Evolutionary conservation across 2,329 filamentous ascomycete genomes (phyloP).

Genomic region (Biscogniauxia mediterranea): DNA sequence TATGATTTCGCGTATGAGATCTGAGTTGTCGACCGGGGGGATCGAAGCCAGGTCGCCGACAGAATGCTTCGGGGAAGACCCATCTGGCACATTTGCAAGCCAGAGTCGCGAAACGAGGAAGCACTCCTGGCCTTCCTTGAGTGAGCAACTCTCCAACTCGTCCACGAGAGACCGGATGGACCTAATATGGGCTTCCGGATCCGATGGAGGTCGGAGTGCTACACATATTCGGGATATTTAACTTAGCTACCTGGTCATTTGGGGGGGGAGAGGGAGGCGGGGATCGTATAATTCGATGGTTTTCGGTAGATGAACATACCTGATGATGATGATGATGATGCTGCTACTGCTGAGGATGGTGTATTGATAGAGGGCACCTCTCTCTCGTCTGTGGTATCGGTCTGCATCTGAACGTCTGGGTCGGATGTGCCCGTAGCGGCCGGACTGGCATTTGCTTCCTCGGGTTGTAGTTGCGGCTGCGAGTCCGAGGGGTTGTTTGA

Average conservation of each 20-base stretch:
- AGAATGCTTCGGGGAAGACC: constrained; percentile 54
- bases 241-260: not conserved
- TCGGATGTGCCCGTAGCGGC: not conserved
- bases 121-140: constrained; percentile 70
- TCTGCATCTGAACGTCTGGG: constrained; percentile 2
- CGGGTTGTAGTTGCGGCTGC: constrained; percentile 3
- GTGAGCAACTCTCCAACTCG: constrained; percentile 48
- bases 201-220: constrained; percentile 30
- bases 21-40: constrained; percentile 83
- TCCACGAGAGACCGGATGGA: constrained; percentile 64
- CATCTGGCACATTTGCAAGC: constrained; percentile 71
- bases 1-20: constrained; percentile 67
- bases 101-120: constrained; percentile 79
- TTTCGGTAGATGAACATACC: constrained; percentile 9
- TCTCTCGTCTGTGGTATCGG: constrained; percentile 2
- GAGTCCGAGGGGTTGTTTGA: constrained; percentile 1
- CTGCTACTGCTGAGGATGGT: not conserved
- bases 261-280: too few relatives aligned
- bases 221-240: constrained; percentile 9
- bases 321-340: not conserved
- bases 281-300: not conserved
- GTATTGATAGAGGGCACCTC: constrained; percentile 3
- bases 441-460: constrained; percentile 1
- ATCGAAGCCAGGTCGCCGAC: constrained; percentile 60
- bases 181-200: constrained; percentile 69